Conservation (phyloP, 805 yeast genomes). For the Myxozyma neglecta region DNA sequence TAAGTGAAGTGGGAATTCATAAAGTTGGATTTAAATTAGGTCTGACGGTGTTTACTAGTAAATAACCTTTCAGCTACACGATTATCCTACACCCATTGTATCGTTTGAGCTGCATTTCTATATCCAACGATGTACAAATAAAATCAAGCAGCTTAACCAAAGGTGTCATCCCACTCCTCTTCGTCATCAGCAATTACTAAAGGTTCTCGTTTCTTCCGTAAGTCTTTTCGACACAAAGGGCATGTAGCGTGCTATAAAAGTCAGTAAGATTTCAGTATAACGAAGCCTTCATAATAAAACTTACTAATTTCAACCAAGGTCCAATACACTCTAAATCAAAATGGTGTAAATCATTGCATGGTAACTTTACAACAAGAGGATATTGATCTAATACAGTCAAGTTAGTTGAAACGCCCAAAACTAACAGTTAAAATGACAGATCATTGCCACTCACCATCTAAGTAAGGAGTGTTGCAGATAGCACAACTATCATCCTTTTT, state of each 20-base stretch:
- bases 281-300: slow-evolving; percentile 43
- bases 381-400: slow-evolving; percentile 50
- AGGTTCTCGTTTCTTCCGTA: slow-evolving; percentile 51
- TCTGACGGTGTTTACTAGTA: not conserved
- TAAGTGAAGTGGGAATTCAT: not conserved
- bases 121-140: not conserved
- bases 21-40: not conserved
- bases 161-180: slow-evolving; percentile 73
- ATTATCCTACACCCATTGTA: too few species aligned
- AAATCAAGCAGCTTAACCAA: slow-evolving; percentile 50
- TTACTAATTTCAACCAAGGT: slow-evolving; percentile 71
- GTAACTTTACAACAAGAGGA: slow-evolving; percentile 75
- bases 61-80: too few species aligned
- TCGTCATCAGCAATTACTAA: slow-evolving; percentile 61
- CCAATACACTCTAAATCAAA: slow-evolving; percentile 89
- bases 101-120: not conserved
- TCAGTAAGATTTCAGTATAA: not conserved
- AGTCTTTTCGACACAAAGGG: slow-evolving; percentile 81
- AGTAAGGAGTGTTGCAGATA: slow-evolving; percentile 73
- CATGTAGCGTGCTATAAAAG: slow-evolving; percentile 48
- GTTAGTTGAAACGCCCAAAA: too few species aligned
- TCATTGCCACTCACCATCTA: slow-evolving; percentile 41
- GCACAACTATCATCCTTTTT: slow-evolving; percentile 65
- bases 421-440: not conserved
- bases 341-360: slow-evolving; percentile 65